phyloP scores from a whole-genome alignment of 2,329 filamentous ascomycete genomes.

The Fusarium floridanum region DNA sequence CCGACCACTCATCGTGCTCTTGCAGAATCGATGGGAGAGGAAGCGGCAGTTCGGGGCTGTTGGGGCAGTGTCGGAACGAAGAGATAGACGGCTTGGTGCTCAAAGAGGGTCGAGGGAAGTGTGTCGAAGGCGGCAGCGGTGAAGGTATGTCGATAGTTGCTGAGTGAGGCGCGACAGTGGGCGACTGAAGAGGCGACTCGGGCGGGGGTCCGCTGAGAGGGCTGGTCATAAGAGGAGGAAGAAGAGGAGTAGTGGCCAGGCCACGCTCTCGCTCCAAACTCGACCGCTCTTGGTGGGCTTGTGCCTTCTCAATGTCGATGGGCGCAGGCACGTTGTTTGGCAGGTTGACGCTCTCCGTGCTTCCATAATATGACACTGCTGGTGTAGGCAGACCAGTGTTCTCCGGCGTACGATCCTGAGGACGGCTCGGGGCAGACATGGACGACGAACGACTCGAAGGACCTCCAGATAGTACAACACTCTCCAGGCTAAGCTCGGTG shows the following conservation, averaged over 20 bases:
- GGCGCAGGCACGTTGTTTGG: constrained; percentile 62
- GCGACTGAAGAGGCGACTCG: constrained; percentile 88
- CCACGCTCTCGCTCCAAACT: constrained; percentile 70
- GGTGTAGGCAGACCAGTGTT: constrained; percentile 71
- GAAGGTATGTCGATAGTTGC: constrained; percentile 55
- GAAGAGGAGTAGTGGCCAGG: constrained; percentile 82
- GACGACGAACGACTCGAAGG: constrained; percentile 84
- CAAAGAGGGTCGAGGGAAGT: constrained; percentile 69
- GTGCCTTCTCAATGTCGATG: constrained; percentile 50
- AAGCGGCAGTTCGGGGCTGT: constrained; percentile 68
- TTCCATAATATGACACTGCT: constrained; percentile 72
- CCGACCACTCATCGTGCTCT: constrained; percentile 84
- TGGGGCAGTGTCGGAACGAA: constrained; percentile 75
- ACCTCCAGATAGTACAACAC: constrained; percentile 73
- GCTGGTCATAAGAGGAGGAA: constrained; percentile 83
- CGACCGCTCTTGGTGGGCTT: constrained; percentile 53
- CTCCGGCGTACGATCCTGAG: constrained; percentile 62
- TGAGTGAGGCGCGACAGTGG: constrained; percentile 74
- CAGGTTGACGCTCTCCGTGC: constrained; percentile 65
- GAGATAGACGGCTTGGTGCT: constrained; percentile 82
- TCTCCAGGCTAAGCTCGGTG: constrained; percentile 88
- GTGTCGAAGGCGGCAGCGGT: constrained; percentile 62
- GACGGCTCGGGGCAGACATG: constrained; percentile 72
- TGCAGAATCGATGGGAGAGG: constrained; percentile 75
- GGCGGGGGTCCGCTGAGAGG: constrained; percentile 67